Evolutionary conservation across 371 early-diverging fungal species (phyloP), one percentile per base, ranked within the genome.

Genomic region (Capillidium heterosporum): DNA sequence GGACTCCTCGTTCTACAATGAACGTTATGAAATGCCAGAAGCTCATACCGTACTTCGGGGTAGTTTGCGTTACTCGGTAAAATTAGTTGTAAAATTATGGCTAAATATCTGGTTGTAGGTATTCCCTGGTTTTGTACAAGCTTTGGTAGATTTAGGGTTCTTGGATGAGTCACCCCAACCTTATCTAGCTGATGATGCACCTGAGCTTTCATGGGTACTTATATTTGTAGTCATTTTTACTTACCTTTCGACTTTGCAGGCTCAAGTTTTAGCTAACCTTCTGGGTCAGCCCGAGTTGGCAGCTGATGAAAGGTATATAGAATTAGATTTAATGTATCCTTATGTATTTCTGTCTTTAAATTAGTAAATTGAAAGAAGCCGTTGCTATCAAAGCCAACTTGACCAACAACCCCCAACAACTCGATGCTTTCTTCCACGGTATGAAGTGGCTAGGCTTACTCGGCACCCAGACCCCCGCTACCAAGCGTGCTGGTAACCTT

Each of bases 11-110:
- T 81, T 82, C 48, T 97, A 96, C 69, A 82, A 81, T 68, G 81
- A 89, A 73, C 82, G 89, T 58, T 97, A 97, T 76, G 71, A 85
- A 68, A 95, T 97, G 58, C 93, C 94, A 23, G 94, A 93, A 63
- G 88, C 91, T 28, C 72, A 85, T 58, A 91, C 89, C n/a, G 80
- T 94, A 57, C 74, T 96, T 57, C 85, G 96, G 62, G 96, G 96
- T 52, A 89, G 94, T 17, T 70, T 96, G 51, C 81, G 96, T 57
- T 96, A 94, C 71, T 82, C 88, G 65, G 80, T 71, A 56, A 24
- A 17, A 1, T 17, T 27, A 26, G 8, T 15, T 19, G 19, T 32
- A 28, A 44, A 15, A 19, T 46, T 59, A 7, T 27, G 31, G 27
- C 5, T 52, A 32, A 17, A 42, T 17, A 57, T 48, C n/a, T 57